These are phyloP conservation scores for Colletotrichum liaoningense DNA, from an alignment of 2,329 filamentous ascomycete genomes.

Conservation along the genomic window DNA sequence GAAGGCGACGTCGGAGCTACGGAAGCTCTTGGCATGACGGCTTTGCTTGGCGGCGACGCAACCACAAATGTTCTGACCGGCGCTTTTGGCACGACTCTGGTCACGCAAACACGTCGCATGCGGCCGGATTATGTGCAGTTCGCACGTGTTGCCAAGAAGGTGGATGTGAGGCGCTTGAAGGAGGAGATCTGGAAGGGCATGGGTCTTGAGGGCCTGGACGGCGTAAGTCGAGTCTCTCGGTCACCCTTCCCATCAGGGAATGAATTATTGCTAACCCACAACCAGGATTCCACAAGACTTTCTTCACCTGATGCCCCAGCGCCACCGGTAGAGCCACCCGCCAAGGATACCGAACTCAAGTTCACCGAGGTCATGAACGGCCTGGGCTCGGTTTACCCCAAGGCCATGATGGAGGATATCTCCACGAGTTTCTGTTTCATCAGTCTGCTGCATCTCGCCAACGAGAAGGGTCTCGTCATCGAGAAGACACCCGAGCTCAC, in stretches of 20 bases:
- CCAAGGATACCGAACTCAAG: constrained; percentile 70
- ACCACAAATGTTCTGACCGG: constrained; percentile 56
- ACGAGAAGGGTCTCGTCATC: constrained; percentile 89
- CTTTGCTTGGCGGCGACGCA: constrained; percentile 62
- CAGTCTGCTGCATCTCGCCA: constrained; percentile 88
- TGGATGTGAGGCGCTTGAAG: constrained; percentile 75
- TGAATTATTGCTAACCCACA: background rate
- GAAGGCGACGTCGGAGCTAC: constrained; percentile 62
- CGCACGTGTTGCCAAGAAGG: constrained; percentile 77
- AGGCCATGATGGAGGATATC: constrained; percentile 89
- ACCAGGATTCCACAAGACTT: constrained; percentile 32
- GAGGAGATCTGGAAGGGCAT: constrained; percentile 79
- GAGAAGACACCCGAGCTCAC: constrained; percentile 69
- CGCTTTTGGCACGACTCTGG: constrained; percentile 74
- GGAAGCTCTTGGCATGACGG: constrained; percentile 59
- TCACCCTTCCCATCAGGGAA: background rate
- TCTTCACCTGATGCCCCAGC: constrained; percentile 44
- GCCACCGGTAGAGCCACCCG: constrained; percentile 42
- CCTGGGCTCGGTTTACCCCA: constrained; percentile 86
- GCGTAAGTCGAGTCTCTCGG: constrained; percentile 50
- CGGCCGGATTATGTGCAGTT: constrained; percentile 78
- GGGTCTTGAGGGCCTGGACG: constrained; percentile 61
- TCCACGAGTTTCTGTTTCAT: constrained; percentile 96
- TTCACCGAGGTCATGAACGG: constrained; percentile 95
- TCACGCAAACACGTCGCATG: constrained; percentile 72